Evolutionary conservation across 371 early-diverging fungal species (phyloP).

Genomic region (Aphelidium insulamus): DNA sequence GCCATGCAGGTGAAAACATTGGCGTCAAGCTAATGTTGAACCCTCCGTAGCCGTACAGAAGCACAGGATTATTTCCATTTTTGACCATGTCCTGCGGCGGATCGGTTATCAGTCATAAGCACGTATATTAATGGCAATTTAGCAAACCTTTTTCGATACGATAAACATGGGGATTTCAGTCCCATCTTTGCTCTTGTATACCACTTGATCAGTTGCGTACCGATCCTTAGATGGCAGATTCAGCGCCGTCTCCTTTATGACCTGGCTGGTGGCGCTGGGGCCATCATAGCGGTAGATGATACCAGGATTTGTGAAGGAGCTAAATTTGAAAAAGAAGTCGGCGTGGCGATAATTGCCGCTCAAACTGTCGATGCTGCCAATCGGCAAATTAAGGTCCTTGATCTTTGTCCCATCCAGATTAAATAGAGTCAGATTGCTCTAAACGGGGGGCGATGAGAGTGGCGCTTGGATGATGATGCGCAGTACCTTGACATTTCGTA

Average conservation of each 20-base stretch:
- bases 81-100: conserved; percentile 7
- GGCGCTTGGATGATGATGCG: conserved; percentile 1
- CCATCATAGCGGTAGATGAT: conserved; percentile 18
- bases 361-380: conserved; percentile 7
- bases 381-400: conserved; percentile 7
- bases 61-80: conserved; percentile 24
- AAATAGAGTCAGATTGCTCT: conserved; percentile 6
- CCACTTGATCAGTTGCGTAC: conserved; percentile 30
- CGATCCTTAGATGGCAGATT: too few relatives aligned
- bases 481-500: conserved; percentile 28
- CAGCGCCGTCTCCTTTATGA: too few relatives aligned
- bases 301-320: conserved; percentile 26
- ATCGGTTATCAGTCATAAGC: background rate
- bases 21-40: conserved; percentile 29
- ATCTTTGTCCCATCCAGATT: conserved; percentile 7
- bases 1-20: conserved; percentile 13
- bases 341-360: conserved; percentile 6
- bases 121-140: conserved; percentile 1
- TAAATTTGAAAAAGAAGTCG: conserved; percentile 20
- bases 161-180: conserved; percentile 43
- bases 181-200: conserved; percentile 29
- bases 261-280: too few relatives aligned
- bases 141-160: conserved; percentile 16
- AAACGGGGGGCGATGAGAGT: background rate
- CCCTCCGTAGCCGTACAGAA: conserved; percentile 39